Conservation (phyloP, 768 basidiomycete species). For the Chiua virens region DNA sequence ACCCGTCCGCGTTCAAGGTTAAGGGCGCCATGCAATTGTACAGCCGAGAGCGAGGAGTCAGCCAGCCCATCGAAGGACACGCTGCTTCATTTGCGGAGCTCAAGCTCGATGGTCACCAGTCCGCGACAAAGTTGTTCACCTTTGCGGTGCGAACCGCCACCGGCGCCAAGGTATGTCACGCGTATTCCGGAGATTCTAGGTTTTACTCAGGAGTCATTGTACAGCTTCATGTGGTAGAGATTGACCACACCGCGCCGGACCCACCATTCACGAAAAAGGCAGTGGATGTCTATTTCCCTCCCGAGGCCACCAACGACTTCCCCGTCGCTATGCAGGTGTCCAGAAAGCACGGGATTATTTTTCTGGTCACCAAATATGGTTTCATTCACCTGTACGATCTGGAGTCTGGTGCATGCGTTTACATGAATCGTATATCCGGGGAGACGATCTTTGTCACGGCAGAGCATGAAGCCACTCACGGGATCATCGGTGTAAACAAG, state of each 20-base stretch:
- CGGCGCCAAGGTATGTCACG: conserved; percentile 82
- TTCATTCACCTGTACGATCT: conserved; percentile 99
- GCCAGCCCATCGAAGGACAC: conserved; percentile 98
- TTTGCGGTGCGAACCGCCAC: conserved; percentile 96
- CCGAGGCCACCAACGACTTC: conserved; percentile 97
- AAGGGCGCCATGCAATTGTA: conserved; percentile 99
- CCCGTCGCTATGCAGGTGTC: conserved; percentile 99
- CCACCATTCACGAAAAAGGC: conserved; percentile 96
- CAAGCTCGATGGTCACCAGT: conserved; percentile 85
- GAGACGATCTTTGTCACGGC: conserved; percentile 99
- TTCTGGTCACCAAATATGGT: conserved; percentile 97
- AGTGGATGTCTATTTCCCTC: conserved; percentile 98
- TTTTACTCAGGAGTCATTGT: conserved; percentile 9
- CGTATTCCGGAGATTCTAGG: not conserved
- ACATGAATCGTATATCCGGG: conserved; percentile 99
- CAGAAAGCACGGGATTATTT: conserved; percentile 93
- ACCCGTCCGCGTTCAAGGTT: conserved; percentile 96
- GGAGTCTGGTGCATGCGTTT: conserved; percentile 94
- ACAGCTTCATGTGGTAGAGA: conserved; percentile 97
- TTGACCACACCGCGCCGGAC: conserved; percentile 92
- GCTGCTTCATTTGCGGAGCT: conserved; percentile 95
- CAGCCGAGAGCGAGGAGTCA: conserved; percentile 88
- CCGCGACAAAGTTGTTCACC: conserved; percentile 86
- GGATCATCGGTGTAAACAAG: conserved; percentile 99
- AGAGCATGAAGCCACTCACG: conserved; percentile 89